These are phyloP conservation scores for Sophora flavescens DNA, from an alignment of 306 rosid genomes.

Conservation along the genomic window DNA sequence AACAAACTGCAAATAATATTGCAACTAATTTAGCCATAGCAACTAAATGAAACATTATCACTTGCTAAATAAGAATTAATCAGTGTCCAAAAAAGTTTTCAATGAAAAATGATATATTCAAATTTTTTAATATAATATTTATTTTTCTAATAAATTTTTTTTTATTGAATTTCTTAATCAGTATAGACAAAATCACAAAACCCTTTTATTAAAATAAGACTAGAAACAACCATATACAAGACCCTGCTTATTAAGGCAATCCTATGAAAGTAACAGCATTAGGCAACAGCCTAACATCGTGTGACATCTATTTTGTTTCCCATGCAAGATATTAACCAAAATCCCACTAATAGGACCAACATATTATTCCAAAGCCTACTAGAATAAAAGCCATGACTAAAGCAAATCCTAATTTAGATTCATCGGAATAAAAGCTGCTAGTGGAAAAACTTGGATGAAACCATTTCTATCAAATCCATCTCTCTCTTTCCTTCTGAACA, in stretches of 20 bases:
- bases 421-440: no score
- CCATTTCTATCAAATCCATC: constrained; percentile 77
- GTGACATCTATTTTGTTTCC: neutral
- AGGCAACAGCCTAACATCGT: neutral
- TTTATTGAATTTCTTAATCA: no score
- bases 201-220: neutral
- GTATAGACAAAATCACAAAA: no score
- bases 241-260: neutral
- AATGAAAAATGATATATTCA: no score
- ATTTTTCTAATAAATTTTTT: no score
- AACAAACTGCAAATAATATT: no score
- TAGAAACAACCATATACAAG: neutral
- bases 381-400: neutral
- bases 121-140: no score
- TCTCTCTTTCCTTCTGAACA: constrained; percentile 50
- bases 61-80: no score
- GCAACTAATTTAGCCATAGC: no score
- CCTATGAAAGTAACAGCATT: neutral
- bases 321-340: neutral
- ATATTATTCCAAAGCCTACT: neutral
- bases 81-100: no score
- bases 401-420: neutral
- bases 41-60: no score
- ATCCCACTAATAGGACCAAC: neutral
- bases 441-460: constrained; percentile 41